A percentile compares a stretch with the other conserved stretches of the same genome.
phyloP scores from a whole-genome alignment of 208 protist genomes.

The Crithidia brevicula region DNA sequence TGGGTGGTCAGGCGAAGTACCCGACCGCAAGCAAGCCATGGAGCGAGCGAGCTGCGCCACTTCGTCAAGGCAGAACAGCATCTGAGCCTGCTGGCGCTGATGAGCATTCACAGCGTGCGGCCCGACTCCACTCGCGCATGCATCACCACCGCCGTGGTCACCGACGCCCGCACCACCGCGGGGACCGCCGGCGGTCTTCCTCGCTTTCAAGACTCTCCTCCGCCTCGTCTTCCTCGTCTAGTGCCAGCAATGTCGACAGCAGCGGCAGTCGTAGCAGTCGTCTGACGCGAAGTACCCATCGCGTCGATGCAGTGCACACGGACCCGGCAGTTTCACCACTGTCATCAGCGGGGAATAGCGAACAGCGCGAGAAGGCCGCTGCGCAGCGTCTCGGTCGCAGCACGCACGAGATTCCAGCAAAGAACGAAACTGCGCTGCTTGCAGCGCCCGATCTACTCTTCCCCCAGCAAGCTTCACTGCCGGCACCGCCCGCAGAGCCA shows the following conservation, averaged over 20 bases:
- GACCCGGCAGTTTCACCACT: too few species aligned
- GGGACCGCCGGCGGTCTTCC: neutral
- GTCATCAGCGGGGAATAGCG: too few species aligned
- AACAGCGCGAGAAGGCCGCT: too few species aligned
- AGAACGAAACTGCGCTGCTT: too few species aligned
- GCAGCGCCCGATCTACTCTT: too few species aligned
- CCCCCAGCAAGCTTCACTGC: neutral
- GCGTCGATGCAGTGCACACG: too few species aligned
- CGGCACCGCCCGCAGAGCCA: neutral
- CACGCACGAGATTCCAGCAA: too few species aligned
- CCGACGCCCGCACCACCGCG: neutral
- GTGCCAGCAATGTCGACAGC: neutral
- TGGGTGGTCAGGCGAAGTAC: neutral
- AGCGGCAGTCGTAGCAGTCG: neutral
- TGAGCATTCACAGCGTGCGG: neutral
- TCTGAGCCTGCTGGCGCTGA: too few species aligned
- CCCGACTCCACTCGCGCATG: slow-evolving; percentile 2
- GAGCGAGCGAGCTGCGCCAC: neutral
- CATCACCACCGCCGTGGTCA: slow-evolving; percentile 5
- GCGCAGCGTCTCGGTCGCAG: too few species aligned
- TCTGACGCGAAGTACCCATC: too few species aligned
- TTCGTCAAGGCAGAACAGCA: too few species aligned
- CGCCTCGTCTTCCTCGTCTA: slow-evolving; percentile 1
- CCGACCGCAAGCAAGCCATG: too few species aligned
- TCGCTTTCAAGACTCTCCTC: neutral